A percentile compares a stretch with the other conserved stretches of the same genome.
Evolutionary conservation across 352 stramenopile genomes (phyloP).

Genomic region (Phytophthora pseudosyringae): DNA sequence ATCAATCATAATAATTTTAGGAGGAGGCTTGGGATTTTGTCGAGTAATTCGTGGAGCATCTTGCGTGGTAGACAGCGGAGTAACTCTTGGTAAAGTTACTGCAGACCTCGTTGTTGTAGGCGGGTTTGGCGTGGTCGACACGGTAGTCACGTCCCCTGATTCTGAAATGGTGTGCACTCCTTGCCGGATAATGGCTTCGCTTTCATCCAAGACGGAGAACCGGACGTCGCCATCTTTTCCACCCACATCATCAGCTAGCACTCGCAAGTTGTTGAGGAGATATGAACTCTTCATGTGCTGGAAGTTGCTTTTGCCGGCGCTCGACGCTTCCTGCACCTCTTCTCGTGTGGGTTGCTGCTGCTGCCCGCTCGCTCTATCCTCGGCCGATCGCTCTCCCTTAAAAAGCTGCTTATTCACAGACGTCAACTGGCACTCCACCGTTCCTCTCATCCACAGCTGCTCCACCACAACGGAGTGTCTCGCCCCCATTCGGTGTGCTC

Average conservation of each 20-base stretch:
- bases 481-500: slow-evolving; percentile 95
- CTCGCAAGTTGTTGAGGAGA: slow-evolving; percentile 44
- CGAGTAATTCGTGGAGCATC: background rate
- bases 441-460: slow-evolving; percentile 84
- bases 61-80: background rate
- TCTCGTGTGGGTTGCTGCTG: slow-evolving; percentile 21
- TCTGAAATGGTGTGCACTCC: slow-evolving; percentile 37
- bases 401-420: slow-evolving; percentile 25
- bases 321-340: slow-evolving; percentile 27
- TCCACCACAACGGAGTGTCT: slow-evolving; percentile 91
- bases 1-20: slow-evolving; percentile 38
- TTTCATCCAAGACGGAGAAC: slow-evolving; percentile 41
- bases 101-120: background rate
- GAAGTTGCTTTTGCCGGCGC: slow-evolving; percentile 37
- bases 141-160: slow-evolving; percentile 21
- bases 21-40: slow-evolving; percentile 3
- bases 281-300: slow-evolving; percentile 44
- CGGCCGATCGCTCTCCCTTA: background rate
- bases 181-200: slow-evolving; percentile 32
- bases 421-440: slow-evolving; percentile 71
- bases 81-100: background rate
- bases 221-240: slow-evolving; percentile 44
- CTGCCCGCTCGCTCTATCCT: slow-evolving; percentile 10
- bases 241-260: slow-evolving; percentile 34
- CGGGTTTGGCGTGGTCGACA: slow-evolving; percentile 7